Evolutionary conservation across 2,329 filamentous ascomycete genomes (phyloP), one percentile per base, ranked within the genome.

Genomic region (Exophiala oligosperma): DNA sequence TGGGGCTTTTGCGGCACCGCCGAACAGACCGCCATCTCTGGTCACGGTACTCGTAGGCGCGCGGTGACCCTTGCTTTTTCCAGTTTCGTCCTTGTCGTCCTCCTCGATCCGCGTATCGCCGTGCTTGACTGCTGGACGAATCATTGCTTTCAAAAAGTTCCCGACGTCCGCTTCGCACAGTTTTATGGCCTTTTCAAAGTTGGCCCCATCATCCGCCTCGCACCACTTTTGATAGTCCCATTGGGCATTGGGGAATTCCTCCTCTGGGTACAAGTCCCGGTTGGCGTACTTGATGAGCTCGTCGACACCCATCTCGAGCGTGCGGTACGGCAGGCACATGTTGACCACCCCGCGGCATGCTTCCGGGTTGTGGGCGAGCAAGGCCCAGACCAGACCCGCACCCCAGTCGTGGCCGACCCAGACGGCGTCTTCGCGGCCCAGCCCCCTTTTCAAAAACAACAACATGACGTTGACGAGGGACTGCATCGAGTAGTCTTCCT

Each of bases 221-320:
- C 62, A 64, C 38, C 37, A 57, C 2, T 41, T 32, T 37, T 49
- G 44, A 32, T 64, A 58, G 21, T 58, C 53, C 61, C 61, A 64
- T 40, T 64, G 61, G 1, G 56, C 61, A 26, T 62, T 49, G 3
- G 61, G 61, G 47, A 72, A 79, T 60, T 79, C 52, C 29, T 75
- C 73, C 14, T 67, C 70, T 0, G 79, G 79, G 60, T 81, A 81
- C 8, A 79, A 51, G 0, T 76, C 72, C 8, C 78, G 73, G 63
- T 81, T 74, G 5, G 77, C 66, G 2, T 70, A 55, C 2, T 70
- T 67, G 11, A 76, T 49, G 8, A 74, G 52, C 7, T 68, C 63
- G 0, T 74, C 68, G 23, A 78, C 64, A 2, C 78, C 79, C 4
- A 72, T 60, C 58, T 79, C 78, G 24, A 79, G 38, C 0, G 68